A percentile compares a stretch with the other conserved stretches of the same genome.
phyloP scores from a whole-genome alignment of 169 alveolate genomes.

The Plasmodium gonderi region DNA sequence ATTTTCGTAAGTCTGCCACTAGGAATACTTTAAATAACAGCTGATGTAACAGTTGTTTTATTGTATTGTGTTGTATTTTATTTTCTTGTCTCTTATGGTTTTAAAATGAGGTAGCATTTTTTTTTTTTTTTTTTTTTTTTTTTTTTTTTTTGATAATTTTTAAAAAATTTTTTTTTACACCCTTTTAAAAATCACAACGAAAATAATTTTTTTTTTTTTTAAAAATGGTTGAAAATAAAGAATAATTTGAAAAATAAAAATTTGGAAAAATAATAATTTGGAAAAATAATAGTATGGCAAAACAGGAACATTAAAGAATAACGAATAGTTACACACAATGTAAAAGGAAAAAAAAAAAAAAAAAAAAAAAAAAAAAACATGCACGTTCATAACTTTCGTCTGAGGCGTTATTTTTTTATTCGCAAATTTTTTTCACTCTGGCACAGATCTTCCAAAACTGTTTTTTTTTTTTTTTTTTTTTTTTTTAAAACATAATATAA shows the following conservation, averaged over 20 bases:
- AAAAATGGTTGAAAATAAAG: not conserved
- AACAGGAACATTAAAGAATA: not conserved
- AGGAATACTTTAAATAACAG: not conserved
- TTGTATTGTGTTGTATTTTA: not conserved
- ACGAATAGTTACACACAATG: too few relatives aligned
- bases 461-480: not conserved
- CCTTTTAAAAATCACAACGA: not conserved
- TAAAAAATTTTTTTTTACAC: not conserved
- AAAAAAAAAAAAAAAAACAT: conserved; percentile 21
- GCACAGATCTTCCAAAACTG: not conserved
- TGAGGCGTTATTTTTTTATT: not conserved
- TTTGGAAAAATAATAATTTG: not conserved
- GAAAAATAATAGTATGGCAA: not conserved
- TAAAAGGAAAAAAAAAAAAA: too few relatives aligned
- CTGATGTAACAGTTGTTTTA: not conserved
- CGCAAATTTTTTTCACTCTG: not conserved
- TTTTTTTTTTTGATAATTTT: not conserved
- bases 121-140: not conserved
- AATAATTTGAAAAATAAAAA: conserved; percentile 5
- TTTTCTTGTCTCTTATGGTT: not conserved
- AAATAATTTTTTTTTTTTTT: not conserved
- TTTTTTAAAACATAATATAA: not conserved
- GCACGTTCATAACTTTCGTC: not conserved
- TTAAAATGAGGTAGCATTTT: not conserved
- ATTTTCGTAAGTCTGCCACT: not conserved